phyloP scores from a whole-genome alignment of 129 eudicot genomes.

The Sambucus nigra region DNA sequence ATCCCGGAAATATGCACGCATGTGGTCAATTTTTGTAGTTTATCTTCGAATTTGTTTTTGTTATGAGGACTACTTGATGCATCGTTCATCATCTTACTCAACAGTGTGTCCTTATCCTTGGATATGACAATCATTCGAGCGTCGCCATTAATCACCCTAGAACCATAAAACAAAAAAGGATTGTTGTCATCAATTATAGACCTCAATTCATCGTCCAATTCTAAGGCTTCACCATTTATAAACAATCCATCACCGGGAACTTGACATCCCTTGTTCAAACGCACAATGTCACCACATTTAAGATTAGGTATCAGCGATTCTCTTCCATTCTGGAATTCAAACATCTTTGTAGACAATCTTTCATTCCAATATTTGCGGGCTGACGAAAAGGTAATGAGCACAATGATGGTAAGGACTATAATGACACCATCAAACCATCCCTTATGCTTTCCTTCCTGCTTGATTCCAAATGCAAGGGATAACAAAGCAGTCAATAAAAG shows the following conservation, averaged over 20 bases:
- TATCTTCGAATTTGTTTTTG: slow-evolving; percentile 12
- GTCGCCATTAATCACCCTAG: too few species aligned
- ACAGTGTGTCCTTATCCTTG: too few species aligned
- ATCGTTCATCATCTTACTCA: slow-evolving; percentile 31
- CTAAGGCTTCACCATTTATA: slow-evolving; percentile 22
- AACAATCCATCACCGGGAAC: too few species aligned
- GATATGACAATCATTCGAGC: too few species aligned
- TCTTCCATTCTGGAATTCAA: slow-evolving; percentile 14
- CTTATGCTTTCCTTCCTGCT: slow-evolving; percentile 18
- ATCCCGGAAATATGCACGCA: slow-evolving; percentile 16
- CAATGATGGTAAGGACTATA: slow-evolving; percentile 7
- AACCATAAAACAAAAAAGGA: too few species aligned
- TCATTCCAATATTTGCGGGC: slow-evolving; percentile 12
- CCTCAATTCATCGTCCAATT: slow-evolving; percentile 15
- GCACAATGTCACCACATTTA: slow-evolving; percentile 20
- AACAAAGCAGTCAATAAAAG: too few species aligned
- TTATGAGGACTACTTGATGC: background rate
- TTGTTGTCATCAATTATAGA: slow-evolving; percentile 7
- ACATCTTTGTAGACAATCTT: too few species aligned
- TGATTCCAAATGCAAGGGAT: too few species aligned
- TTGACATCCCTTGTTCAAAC: slow-evolving; percentile 15
- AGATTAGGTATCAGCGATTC: background rate
- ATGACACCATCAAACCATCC: slow-evolving; percentile 22
- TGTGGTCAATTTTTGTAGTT: slow-evolving; percentile 20
- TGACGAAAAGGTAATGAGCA: too few species aligned